phyloP scores from a whole-genome alignment of 2,329 filamentous ascomycete genomes.

The Alternaria sp. region DNA sequence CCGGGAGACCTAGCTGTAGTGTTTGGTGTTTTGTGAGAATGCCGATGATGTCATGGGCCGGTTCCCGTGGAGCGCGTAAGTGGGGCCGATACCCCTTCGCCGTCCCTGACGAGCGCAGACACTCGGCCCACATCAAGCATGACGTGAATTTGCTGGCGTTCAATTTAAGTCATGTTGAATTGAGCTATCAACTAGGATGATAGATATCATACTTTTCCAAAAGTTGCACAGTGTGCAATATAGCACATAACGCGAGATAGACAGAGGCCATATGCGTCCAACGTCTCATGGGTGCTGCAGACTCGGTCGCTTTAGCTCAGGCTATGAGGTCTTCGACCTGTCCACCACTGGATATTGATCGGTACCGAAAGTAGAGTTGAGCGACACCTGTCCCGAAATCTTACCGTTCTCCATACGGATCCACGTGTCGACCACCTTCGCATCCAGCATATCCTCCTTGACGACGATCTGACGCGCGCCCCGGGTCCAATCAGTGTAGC shows the following conservation, averaged over 20 bases:
- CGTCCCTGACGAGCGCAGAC: not conserved
- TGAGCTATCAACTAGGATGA: not conserved
- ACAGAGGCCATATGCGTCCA: not conserved
- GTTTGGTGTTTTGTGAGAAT: constrained; percentile 4
- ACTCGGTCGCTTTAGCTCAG: not conserved
- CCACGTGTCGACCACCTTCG: constrained; percentile 62
- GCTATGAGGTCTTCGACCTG: constrained; percentile 14
- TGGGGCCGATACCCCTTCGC: not conserved
- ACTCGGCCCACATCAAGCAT: not conserved
- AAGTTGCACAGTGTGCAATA: not conserved
- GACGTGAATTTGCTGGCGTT: not conserved
- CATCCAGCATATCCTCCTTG: constrained; percentile 50
- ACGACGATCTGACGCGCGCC: constrained; percentile 65
- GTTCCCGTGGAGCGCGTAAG: not conserved
- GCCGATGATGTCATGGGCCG: constrained; percentile 13
- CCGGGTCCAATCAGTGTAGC: constrained; percentile 69
- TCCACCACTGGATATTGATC: constrained; percentile 58
- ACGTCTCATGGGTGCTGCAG: not conserved
- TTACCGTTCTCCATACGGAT: constrained; percentile 65
- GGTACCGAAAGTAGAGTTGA: constrained; percentile 66
- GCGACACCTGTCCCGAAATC: constrained; percentile 58
- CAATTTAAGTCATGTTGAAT: not conserved
- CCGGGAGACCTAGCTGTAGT: constrained; percentile 2
- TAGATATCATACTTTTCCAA: not conserved
- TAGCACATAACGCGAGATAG: not conserved